phyloP scores from a whole-genome alignment of 164 flowering plant species.

The Litsea cubeba region DNA sequence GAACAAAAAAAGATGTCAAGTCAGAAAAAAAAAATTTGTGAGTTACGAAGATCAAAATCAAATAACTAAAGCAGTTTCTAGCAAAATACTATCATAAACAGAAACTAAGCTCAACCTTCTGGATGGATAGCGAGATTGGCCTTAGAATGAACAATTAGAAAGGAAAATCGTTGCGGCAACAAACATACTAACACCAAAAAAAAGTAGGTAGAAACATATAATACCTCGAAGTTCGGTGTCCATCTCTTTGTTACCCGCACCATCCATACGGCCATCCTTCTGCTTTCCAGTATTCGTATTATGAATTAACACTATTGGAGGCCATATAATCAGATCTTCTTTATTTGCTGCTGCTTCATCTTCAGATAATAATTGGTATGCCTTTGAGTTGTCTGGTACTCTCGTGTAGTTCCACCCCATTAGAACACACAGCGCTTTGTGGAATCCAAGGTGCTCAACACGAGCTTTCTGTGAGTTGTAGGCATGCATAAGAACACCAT shows the following conservation, averaged over 20 bases:
- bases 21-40: too few species aligned
- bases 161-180: not conserved
- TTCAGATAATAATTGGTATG: slow-evolving; percentile 64
- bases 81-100: not conserved
- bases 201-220: slow-evolving; percentile 15
- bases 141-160: not conserved
- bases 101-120: not conserved
- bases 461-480: slow-evolving; percentile 61
- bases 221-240: slow-evolving; percentile 89
- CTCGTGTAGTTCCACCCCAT: slow-evolving; percentile 86
- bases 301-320: slow-evolving; percentile 83
- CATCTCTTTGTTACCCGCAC: slow-evolving; percentile 89
- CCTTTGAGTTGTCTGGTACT: slow-evolving; percentile 77
- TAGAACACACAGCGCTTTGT: slow-evolving; percentile 84
- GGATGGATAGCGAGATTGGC: not conserved
- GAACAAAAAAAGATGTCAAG: too few species aligned
- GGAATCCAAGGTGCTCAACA: slow-evolving; percentile 88
- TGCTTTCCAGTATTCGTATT: slow-evolving; percentile 78
- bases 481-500: slow-evolving; percentile 82
- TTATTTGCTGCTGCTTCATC: slow-evolving; percentile 65
- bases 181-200: not conserved
- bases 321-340: slow-evolving; percentile 93
- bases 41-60: too few species aligned
- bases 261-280: slow-evolving; percentile 91
- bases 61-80: not conserved